Conservation (phyloP, 768 basidiomycete species). For the Psilocybe subaeruginosa region DNA sequence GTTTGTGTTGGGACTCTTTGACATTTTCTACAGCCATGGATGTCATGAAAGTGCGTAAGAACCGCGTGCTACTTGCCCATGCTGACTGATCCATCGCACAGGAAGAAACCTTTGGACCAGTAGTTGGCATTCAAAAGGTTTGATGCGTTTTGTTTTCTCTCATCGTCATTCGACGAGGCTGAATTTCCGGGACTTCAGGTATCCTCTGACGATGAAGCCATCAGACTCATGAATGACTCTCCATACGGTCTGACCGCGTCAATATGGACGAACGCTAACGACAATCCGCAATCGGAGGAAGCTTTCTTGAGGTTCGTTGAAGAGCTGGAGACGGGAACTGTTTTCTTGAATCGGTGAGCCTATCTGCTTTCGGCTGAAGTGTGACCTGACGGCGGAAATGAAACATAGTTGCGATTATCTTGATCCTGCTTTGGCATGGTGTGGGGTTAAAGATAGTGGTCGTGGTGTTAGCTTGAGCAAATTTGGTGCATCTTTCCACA, state of each 20-base stretch:
- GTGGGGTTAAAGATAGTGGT: slow-evolving; percentile 92
- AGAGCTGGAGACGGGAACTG: slow-evolving; percentile 85
- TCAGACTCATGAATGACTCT: slow-evolving; percentile 95
- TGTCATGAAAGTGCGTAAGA: slow-evolving; percentile 75
- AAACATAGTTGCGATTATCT: slow-evolving; percentile 78
- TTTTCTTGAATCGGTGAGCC: slow-evolving; percentile 83
- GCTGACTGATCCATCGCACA: slow-evolving; percentile 24
- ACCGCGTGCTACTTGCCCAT: background rate
- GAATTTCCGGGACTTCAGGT: slow-evolving; percentile 47
- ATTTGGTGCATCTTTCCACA: slow-evolving; percentile 60
- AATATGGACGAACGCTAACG: slow-evolving; percentile 83
- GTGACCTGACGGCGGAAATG: background rate
- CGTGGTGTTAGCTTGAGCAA: slow-evolving; percentile 89
- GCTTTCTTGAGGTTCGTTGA: slow-evolving; percentile 73
- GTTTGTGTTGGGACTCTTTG: background rate
- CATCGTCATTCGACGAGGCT: background rate
- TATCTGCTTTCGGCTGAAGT: background rate
- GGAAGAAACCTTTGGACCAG: slow-evolving; percentile 93
- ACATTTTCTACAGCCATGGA: slow-evolving; percentile 68
- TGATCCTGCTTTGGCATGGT: slow-evolving; percentile 95
- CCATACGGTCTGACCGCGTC: slow-evolving; percentile 94
- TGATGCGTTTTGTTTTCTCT: slow-evolving; percentile 2
- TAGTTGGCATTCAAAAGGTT: slow-evolving; percentile 93
- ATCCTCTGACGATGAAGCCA: slow-evolving; percentile 83
- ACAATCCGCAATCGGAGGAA: slow-evolving; percentile 59